These are phyloP conservation scores for Paecilomyces fulvus DNA, from an alignment of 2,329 filamentous ascomycete species.

Conservation along the genomic window DNA sequence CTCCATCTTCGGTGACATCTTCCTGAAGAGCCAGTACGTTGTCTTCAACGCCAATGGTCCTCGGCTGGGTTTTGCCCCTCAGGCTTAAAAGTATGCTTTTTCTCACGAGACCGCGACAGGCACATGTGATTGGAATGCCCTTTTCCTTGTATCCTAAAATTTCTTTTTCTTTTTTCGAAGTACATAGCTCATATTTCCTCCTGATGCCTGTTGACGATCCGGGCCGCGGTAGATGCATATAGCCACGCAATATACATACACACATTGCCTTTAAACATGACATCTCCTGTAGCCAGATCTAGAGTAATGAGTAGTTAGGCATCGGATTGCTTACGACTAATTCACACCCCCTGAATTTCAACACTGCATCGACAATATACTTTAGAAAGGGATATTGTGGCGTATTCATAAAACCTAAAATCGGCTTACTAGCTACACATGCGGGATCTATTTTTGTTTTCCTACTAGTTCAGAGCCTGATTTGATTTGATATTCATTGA, in stretches of 20 bases:
- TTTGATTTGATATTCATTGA: no score
- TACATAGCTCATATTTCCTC: neutral
- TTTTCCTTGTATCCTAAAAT: neutral
- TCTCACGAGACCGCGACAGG: neutral
- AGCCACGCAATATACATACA: neutral
- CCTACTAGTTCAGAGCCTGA: no score
- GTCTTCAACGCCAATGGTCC: conserved; percentile 55
- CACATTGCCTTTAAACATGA: neutral
- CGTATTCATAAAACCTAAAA: no score
- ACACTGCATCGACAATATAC: no score
- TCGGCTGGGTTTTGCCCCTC: conserved; percentile 42
- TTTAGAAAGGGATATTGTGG: no score
- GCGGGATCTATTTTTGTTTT: no score
- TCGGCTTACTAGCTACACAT: no score
- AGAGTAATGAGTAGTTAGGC: no score
- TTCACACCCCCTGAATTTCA: neutral
- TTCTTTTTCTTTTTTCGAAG: neutral
- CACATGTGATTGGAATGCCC: neutral
- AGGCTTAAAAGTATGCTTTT: conserved; percentile 15
- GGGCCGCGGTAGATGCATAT: neutral
- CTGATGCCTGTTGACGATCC: neutral
- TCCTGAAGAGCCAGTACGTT: conserved; percentile 69
- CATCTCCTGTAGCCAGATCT: neutral
- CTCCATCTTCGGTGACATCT: conserved; percentile 68
- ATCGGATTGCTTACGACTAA: neutral